phyloP scores from a whole-genome alignment of 257 asterid genomes.

The Nemophila menziesii region DNA sequence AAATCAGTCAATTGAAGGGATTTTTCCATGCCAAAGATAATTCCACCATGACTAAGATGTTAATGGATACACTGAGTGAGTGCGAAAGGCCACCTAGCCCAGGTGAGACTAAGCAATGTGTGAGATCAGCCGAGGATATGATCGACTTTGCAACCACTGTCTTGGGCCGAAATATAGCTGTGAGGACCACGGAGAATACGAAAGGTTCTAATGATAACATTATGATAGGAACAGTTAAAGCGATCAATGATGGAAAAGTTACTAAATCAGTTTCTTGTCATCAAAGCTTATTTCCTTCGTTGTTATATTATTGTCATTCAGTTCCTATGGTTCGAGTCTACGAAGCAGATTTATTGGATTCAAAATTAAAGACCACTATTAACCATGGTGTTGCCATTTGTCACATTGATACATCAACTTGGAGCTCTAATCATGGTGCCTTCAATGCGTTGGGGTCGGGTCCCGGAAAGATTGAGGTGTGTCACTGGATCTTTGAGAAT shows the following conservation, averaged over 20 bases:
- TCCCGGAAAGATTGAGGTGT: conserved; percentile 62
- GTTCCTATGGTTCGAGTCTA: conserved; percentile 80
- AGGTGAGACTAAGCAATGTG: conserved; percentile 66
- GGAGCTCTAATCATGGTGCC: conserved; percentile 72
- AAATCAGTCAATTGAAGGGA: conserved; percentile 23
- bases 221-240: conserved; percentile 37
- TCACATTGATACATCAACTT: conserved; percentile 47
- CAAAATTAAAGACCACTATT: conserved; percentile 27
- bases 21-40: conserved; percentile 45
- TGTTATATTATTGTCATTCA: conserved; percentile 65
- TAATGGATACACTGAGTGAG: conserved; percentile 31
- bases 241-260: conserved; percentile 49
- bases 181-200: conserved; percentile 32
- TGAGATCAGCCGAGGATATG: conserved; percentile 62
- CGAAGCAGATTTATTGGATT: conserved; percentile 54
- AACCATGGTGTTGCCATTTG: conserved; percentile 69
- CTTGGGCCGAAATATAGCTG: conserved; percentile 45
- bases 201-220: conserved; percentile 26
- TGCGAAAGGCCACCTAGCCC: conserved; percentile 56
- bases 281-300: conserved; percentile 49
- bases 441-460: conserved; percentile 45
- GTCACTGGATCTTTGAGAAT: conserved; percentile 76
- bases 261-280: conserved; percentile 64
- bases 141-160: conserved; percentile 59
- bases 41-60: conserved; percentile 29